Evolutionary conservation across 176 grass and related monocot species (phyloP), one percentile per base, ranked within the genome.

Genomic region (Oryza officinalis): DNA sequence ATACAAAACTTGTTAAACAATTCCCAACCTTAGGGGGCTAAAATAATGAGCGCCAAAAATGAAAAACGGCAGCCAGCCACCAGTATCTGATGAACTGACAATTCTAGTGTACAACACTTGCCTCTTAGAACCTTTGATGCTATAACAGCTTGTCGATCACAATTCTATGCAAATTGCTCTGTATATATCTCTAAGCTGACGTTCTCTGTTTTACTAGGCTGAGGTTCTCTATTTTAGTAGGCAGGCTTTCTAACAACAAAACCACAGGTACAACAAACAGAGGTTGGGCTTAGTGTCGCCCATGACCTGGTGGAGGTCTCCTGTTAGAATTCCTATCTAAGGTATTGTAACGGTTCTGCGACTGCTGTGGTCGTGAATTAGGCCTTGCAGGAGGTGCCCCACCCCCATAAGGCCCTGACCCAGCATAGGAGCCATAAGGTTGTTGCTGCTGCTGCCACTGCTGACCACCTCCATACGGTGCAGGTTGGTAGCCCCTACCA

Each of bases 241-340:
- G 17, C 0, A 89, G 50, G 38, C 77, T 85, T 30, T 64, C 67
- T 54, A 67, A 78, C 74, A 83, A 65, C 52, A 76, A 32, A 18
- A 74, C 63, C 33, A 77, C n/a, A 37, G 18, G 11, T 60, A 82
- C 78, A 78, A 76, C 44, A 73, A 74, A 72, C 23, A 52, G 37
- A 65, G 54, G 23, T 47, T 63, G 26, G 22, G 32, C 61, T 87
- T 89, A 94, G 40, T 88, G 37, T 83, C 89, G 46, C 28, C 91
- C 91, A 67, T 88, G 88, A 35, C 95, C 81, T 69, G 82, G 80
- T 27, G 86, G 83, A 2, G 80, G 68, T 81, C 93, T 94, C 67
- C 85, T 76, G 80, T 89, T 93, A 45, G 93, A 86, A 49, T 63
- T 80, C 69, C 88, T 88, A 79, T 96, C 89, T 74, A 92, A 84